Conservation (phyloP, 768 basidiomycete genomes). For the Lepiota venenata region DNA sequence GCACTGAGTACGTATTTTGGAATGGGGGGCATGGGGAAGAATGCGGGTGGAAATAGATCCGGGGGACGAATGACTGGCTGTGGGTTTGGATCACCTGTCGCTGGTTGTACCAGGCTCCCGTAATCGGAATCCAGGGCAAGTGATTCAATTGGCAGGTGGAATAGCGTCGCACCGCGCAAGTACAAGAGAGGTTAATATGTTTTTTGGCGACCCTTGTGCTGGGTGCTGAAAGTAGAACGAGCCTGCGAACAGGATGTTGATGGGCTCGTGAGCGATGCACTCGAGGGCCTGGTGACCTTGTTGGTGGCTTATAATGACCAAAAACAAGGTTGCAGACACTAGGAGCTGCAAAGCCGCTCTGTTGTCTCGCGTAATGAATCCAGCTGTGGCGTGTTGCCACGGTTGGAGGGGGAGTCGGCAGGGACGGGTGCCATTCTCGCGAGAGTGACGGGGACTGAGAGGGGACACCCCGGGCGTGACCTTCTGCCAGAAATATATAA, state of each 20-base stretch:
- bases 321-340: neutral
- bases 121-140: constrained; percentile 10
- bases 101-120: constrained; percentile 3
- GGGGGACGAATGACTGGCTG: neutral
- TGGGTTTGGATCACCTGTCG: neutral
- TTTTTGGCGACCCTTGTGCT: constrained; percentile 1
- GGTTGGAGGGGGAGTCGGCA: constrained; percentile 19
- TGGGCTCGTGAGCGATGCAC: no score
- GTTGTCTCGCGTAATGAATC: neutral
- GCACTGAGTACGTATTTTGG: neutral
- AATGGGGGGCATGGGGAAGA: neutral
- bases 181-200: neutral
- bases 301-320: neutral
- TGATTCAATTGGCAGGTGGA: neutral
- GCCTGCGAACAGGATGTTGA: constrained; percentile 13
- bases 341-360: neutral
- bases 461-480: constrained; percentile 25
- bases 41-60: constrained; percentile 2
- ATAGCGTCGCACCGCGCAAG: neutral
- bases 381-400: constrained; percentile 4
- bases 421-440: constrained; percentile 18
- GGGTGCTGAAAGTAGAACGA: constrained; percentile 21
- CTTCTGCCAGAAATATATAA: constrained; percentile 42
- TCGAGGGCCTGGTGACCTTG: constrained; percentile 8
- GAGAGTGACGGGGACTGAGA: constrained; percentile 20